A percentile compares a stretch with the other conserved stretches of the same genome.
Conservation (phyloP, 352 stramenopile species). For the Globisporangium nagaii region DNA sequence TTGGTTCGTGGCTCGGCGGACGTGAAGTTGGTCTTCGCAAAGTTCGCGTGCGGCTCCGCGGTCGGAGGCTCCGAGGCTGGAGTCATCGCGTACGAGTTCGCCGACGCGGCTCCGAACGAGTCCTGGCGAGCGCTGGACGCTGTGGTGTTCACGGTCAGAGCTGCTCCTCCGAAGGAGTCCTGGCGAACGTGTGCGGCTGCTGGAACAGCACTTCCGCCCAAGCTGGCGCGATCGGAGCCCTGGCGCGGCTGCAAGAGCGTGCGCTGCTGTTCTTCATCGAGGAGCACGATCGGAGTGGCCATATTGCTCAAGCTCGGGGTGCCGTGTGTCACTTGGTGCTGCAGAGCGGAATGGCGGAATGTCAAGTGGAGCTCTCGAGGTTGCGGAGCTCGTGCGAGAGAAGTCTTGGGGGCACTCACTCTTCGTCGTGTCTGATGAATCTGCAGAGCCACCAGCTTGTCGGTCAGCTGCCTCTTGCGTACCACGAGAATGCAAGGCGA, state of each 20-base stretch:
- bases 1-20: conserved; percentile 22
- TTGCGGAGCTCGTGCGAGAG: too few relatives aligned
- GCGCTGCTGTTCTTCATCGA: conserved; percentile 58
- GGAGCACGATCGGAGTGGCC: conserved; percentile 25
- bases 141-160: too few relatives aligned
- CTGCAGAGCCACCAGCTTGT: neutral
- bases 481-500: too few relatives aligned
- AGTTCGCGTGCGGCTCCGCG: conserved; percentile 16
- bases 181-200: too few relatives aligned
- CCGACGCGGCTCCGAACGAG: conserved; percentile 7
- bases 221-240: conserved; percentile 6
- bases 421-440: too few relatives aligned
- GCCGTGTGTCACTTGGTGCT: too few relatives aligned
- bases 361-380: too few relatives aligned
- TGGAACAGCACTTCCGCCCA: neutral
- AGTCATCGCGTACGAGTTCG: conserved; percentile 19
- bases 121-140: neutral
- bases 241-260: conserved; percentile 15
- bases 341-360: too few relatives aligned
- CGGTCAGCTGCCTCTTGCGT: too few relatives aligned
- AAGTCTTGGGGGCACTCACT: too few relatives aligned
- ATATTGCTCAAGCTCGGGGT: too few relatives aligned
- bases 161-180: conserved; percentile 10
- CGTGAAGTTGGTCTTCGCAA: conserved; percentile 24
- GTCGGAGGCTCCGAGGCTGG: conserved; percentile 14